Conservation (phyloP, 345 rosid genomes). For the Boechera stricta region DNA sequence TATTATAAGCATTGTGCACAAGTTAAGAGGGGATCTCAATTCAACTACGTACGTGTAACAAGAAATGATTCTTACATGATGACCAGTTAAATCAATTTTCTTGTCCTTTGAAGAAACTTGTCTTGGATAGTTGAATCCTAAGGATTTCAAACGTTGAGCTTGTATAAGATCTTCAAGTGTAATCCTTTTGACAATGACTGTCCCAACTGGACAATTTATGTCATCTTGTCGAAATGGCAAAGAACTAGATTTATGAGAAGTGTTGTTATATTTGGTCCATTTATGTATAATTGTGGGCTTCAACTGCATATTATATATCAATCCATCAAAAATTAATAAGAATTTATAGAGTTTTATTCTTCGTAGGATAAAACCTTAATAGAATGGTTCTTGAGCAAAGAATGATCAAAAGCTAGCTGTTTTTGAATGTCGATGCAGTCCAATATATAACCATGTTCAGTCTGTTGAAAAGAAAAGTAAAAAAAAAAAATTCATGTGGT, state of each 20-base stretch:
- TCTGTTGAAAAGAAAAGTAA: slow-evolving; percentile 15
- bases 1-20: background rate
- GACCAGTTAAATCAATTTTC: background rate
- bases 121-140: background rate
- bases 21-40: background rate
- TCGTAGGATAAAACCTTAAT: slow-evolving; percentile 30
- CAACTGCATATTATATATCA: background rate
- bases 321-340: background rate
- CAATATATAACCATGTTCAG: slow-evolving; percentile 40
- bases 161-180: slow-evolving; percentile 23
- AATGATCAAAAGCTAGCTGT: slow-evolving; percentile 43
- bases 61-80: slow-evolving; percentile 19
- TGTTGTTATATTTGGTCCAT: slow-evolving; percentile 17
- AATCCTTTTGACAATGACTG: slow-evolving; percentile 18
- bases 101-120: background rate
- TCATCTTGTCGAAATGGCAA: background rate
- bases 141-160: background rate
- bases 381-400: slow-evolving; percentile 31
- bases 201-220: slow-evolving; percentile 28
- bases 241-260: background rate
- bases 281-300: slow-evolving; percentile 26
- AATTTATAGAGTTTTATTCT: background rate
- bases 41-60: slow-evolving; percentile 2
- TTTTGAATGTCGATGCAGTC: slow-evolving; percentile 43
- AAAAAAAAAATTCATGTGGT: background rate